phyloP scores from a whole-genome alignment of 192 early-diverging fungal genomes.

The Thamnidium elegans region DNA sequence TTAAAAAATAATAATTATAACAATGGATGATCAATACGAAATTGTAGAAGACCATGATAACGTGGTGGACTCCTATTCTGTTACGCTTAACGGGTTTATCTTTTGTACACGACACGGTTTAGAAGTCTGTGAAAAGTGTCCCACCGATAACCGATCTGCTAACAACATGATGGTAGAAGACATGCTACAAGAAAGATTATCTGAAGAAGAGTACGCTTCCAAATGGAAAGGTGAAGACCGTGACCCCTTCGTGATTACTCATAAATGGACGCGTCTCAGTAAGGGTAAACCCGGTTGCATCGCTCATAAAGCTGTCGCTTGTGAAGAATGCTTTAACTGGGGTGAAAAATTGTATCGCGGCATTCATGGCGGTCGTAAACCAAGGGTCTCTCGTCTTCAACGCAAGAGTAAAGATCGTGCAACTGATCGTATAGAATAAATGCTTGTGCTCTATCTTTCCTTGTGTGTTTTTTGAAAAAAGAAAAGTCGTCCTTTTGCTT shows the following conservation, averaged over 20 bases:
- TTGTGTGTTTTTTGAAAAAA: too few species aligned
- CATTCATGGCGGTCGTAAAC: slow-evolving; percentile 27
- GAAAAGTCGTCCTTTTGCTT: too few species aligned
- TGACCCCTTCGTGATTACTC: slow-evolving; percentile 21
- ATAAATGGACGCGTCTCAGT: slow-evolving; percentile 24
- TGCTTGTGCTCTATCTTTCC: not conserved
- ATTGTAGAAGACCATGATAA: slow-evolving; percentile 9
- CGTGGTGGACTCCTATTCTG: slow-evolving; percentile 24
- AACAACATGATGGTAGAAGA: slow-evolving; percentile 34
- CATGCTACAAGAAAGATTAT: slow-evolving; percentile 19
- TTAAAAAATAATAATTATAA: too few species aligned
- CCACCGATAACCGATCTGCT: slow-evolving; percentile 29
- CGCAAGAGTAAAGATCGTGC: slow-evolving; percentile 5
- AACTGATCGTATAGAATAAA: not conserved
- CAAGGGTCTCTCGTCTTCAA: slow-evolving; percentile 11
- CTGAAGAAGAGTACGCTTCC: slow-evolving; percentile 23
- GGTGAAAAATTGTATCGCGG: slow-evolving; percentile 18
- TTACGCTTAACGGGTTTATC: slow-evolving; percentile 34
- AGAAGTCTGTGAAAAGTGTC: slow-evolving; percentile 34
- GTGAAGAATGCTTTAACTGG: slow-evolving; percentile 38
- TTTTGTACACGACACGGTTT: slow-evolving; percentile 34
- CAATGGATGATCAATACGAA: too few species aligned
- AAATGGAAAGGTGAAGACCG: slow-evolving; percentile 40
- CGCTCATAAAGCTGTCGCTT: slow-evolving; percentile 28
- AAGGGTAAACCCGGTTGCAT: slow-evolving; percentile 33